Evolutionary conservation across 352 stramenopile species (phyloP), one percentile per base, ranked within the genome.

Genomic region (Phytopythium montanum): DNA sequence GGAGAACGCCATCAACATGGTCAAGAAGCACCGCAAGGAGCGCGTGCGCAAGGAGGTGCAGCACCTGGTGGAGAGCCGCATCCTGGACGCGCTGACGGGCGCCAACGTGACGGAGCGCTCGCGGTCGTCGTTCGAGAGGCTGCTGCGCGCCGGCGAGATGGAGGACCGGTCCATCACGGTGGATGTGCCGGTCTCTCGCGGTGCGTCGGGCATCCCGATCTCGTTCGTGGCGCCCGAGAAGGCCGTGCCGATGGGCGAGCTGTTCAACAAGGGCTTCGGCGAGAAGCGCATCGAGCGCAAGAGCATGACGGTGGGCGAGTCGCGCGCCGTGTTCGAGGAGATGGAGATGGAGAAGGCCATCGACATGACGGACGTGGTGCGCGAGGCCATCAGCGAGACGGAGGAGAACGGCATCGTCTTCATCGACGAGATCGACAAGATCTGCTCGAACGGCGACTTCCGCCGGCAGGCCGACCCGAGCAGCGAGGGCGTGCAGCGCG

Each of bases 351-450:
- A 99, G 61, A 96, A 97, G 59, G 80, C 85, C 21, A 94, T 96
- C 59, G 89, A 96, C 67, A 97, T 93, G 81, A 84, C 76, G 52
- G 88, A 97, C 54, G 87, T 96, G 7, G 75, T 94, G 64, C 81
- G 82, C 34, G 84, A 96, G 50, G 84, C 86, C 13, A 92, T 95
- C 44, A 71, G 72, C n/a, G 82, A 95, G 65, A 98, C 98, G 7
- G 97, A 99, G 70, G 94, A 99, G 79, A 98, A 96, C 59, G 98
- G 98, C 16, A 99, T 99, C 67, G 98, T 99, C 33, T 99, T 99
- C 71, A 99, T 99, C 64, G 98, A 99, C 76, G 98, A 99, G 71
- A 99, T 99, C 63, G 97, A 99, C 75, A 99, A 99, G 79, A 99
- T 99, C 64, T 98, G 96, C 69, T 98, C 95, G 42, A 94, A 87